phyloP scores from a whole-genome alignment of 768 basidiomycete species.

The Dendrothele bispora region DNA sequence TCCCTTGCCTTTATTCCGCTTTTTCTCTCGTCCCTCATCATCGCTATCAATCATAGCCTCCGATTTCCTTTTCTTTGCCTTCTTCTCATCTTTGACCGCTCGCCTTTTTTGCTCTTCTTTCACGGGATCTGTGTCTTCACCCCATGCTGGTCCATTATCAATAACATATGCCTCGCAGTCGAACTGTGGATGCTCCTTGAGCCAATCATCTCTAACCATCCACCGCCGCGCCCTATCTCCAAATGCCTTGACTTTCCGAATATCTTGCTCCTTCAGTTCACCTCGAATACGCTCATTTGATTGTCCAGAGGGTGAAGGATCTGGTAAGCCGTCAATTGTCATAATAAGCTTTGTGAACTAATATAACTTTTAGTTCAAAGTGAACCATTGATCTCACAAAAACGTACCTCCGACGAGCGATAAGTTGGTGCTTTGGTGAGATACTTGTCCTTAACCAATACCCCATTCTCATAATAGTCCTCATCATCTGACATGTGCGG shows the following conservation, averaged over 20 bases:
- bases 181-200: conserved; percentile 12
- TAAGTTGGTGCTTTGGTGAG: neutral
- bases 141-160: conserved; percentile 17
- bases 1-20: neutral
- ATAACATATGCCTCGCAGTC: conserved; percentile 8
- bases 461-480: conserved; percentile 8
- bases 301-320: neutral
- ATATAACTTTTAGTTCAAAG: neutral
- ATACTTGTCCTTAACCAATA: neutral
- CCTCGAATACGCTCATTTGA: conserved; percentile 5
- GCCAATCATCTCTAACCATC: conserved; percentile 23
- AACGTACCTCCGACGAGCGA: neutral
- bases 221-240: conserved; percentile 14
- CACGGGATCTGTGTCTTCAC: conserved; percentile 17
- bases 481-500: conserved; percentile 19
- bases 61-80: neutral
- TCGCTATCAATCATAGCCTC: conserved; percentile 1
- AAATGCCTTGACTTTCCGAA: conserved; percentile 9
- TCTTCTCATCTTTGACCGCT: conserved; percentile 4
- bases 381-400: neutral
- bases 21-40: neutral
- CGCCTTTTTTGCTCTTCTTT: neutral
- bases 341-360: conserved; percentile 11
- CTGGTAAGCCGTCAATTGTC: conserved; percentile 9
- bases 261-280: conserved; percentile 6